Evolutionary conservation across 2,329 filamentous ascomycete genomes (phyloP).

Genomic region (Penicillium expansum): DNA sequence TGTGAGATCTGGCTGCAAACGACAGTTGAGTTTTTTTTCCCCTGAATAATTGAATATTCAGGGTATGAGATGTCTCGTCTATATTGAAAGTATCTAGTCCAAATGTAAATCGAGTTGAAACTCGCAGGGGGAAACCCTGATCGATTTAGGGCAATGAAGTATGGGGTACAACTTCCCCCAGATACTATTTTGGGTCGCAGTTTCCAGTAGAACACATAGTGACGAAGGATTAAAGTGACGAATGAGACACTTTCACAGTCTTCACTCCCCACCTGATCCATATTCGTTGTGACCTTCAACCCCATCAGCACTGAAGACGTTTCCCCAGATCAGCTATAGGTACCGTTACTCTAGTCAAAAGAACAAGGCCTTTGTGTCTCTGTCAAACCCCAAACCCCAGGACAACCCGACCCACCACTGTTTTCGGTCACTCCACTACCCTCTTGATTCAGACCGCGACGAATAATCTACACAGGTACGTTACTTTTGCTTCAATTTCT

Average conservation of each 20-base stretch:
- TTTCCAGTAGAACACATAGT: slow-evolving; percentile 4
- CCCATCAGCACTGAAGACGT: background rate
- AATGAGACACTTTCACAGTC: background rate
- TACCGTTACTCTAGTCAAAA: slow-evolving; percentile 1
- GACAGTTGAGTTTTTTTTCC: background rate
- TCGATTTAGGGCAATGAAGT: background rate
- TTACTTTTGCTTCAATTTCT: background rate
- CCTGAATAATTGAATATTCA: background rate
- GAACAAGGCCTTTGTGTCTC: slow-evolving; percentile 16
- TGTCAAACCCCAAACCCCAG: slow-evolving; percentile 15
- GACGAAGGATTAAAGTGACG: background rate
- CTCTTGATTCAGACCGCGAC: slow-evolving; percentile 4
- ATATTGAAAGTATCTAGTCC: background rate
- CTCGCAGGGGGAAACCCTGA: background rate
- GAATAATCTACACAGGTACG: slow-evolving; percentile 13
- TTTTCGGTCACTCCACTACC: slow-evolving; percentile 16
- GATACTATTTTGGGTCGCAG: background rate
- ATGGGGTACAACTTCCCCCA: background rate
- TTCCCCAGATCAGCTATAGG: slow-evolving; percentile 1
- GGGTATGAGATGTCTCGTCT: background rate
- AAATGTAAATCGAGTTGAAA: background rate
- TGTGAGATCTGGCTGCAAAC: slow-evolving; percentile 4
- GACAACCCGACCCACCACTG: slow-evolving; percentile 12
- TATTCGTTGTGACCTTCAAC: background rate
- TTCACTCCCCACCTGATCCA: background rate